Base-by-base conservation (phyloP, 2,329 filamentous ascomycete species). In the Celoporthe dispersa region DNA sequence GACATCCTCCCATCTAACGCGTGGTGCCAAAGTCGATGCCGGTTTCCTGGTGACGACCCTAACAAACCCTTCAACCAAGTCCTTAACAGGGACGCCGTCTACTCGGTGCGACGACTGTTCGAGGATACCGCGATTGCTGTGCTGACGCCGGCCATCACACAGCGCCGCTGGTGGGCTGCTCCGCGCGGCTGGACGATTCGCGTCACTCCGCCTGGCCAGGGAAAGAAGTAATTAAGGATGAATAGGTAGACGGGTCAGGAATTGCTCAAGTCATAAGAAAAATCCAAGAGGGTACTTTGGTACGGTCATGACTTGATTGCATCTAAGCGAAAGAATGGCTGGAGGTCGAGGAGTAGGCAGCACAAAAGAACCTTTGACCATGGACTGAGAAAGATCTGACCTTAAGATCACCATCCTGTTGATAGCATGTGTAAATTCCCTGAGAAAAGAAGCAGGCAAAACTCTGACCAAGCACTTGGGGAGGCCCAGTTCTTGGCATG, bases 141-240 rank as follows among this genome's bases (percentile, higher is more conserved):
- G 35, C 39, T 63, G 60, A 63, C 7, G 5, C 60, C 60, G 37
- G 60, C 60, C 22, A 28, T 63, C 60, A n/a, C 60, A 4, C 33
- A 63, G 35, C 37, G 60, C 5, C 60, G 35, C 14, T 63, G 60
- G 60, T 41, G 39, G 35, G 33, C 60, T 37, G 28, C 12, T 28
- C 19, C 37, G 2, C 22, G 37, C 11, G 19, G 25, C 12, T 39
- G 19, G 19, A 31, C n/a, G 1, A 39, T 44, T 16, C 6, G 2
- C 22, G 16, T 63, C 25, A 63, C 35, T 8, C 4, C 39, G 37
- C 28, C 53, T 33, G 25, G 2, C 25, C 3, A 31, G 53, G 14
- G 6, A 2, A 33, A 19, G 25, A 31, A 33, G 25, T 19, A 57
- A 11, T 6, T 2, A 48, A 48, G 7, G 3, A 33, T 19, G 25